Evolutionary conservation across 352 stramenopile species (phyloP).

Genomic region (Phytophthora brassicae): DNA sequence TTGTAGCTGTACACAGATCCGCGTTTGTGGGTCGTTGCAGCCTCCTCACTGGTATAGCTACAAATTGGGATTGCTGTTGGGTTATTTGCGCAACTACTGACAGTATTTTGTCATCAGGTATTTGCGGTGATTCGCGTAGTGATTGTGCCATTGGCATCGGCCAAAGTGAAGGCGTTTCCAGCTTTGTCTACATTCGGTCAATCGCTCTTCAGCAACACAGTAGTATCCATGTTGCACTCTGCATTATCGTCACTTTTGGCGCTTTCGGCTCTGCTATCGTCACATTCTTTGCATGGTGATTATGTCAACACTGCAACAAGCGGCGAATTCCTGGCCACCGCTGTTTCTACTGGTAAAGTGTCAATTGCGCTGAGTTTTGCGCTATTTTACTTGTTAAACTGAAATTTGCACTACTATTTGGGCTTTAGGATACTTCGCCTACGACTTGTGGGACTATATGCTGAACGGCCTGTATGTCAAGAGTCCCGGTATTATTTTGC

Average conservation of each 20-base stretch:
- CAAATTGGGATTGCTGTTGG: not conserved
- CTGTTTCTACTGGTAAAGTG: constrained; percentile 57
- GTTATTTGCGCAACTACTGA: not conserved
- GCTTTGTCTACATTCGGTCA: constrained; percentile 47
- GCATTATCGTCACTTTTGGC: constrained; percentile 54
- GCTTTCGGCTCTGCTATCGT: constrained; percentile 44
- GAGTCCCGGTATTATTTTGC: constrained; percentile 61
- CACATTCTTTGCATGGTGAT: constrained; percentile 53
- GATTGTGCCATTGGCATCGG: constrained; percentile 36
- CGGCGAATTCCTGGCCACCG: constrained; percentile 53
- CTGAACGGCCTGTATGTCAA: constrained; percentile 76
- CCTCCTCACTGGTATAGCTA: constrained; percentile 54
- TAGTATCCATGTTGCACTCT: constrained; percentile 74
- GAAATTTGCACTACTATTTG: constrained; percentile 6
- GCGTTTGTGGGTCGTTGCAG: constrained; percentile 61
- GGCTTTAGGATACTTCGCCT: constrained; percentile 70
- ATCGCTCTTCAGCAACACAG: constrained; percentile 74
- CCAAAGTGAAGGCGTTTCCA: constrained; percentile 47
- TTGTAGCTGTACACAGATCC: constrained; percentile 61
- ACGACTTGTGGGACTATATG: constrained; percentile 81
- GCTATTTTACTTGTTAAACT: not conserved
- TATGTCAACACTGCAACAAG: constrained; percentile 44
- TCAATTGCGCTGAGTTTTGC: not conserved
- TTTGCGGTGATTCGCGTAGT: constrained; percentile 54
- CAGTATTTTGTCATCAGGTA: constrained; percentile 19